These are phyloP conservation scores for Exutisphaerella laricina DNA, from an alignment of 2,329 filamentous ascomycete species.

Conservation along the genomic window DNA sequence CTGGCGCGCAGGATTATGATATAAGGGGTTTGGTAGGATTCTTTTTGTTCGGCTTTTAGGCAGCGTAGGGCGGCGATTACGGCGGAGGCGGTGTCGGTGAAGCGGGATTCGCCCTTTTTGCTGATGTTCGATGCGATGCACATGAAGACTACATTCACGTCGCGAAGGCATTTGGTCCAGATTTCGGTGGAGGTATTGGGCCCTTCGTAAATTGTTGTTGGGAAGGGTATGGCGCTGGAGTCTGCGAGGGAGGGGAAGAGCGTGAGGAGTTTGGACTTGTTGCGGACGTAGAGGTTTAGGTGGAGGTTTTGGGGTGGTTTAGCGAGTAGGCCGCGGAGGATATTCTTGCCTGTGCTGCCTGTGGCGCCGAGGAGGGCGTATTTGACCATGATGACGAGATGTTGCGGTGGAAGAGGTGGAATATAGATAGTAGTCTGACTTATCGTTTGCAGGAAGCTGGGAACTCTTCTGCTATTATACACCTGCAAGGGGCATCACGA, in stretches of 20 bases:
- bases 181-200: constrained; percentile 21
- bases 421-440: no score
- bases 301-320: constrained; percentile 15
- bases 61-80: constrained; percentile 10
- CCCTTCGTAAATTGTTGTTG: constrained; percentile 38
- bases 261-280: constrained; percentile 21
- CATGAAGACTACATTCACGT: constrained; percentile 25
- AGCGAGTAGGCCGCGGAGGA: constrained; percentile 14
- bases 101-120: constrained; percentile 6
- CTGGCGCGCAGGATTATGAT: constrained; percentile 15
- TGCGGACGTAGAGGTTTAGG: constrained; percentile 23
- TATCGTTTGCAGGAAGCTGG: no score
- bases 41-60: constrained; percentile 2
- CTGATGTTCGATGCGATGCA: constrained; percentile 23
- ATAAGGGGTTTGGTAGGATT: constrained; percentile 9
- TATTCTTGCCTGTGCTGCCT: constrained; percentile 18
- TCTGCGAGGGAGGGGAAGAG: constrained; percentile 21
- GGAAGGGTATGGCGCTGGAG: constrained; percentile 8
- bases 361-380: constrained; percentile 21
- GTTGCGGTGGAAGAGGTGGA: no score
- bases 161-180: constrained; percentile 13
- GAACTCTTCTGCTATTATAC: no score
- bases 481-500: no score
- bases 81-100: constrained; percentile 13
- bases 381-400: not conserved